Conservation (phyloP, 306 rosid genomes). For the Glycyrrhiza uralensis region DNA sequence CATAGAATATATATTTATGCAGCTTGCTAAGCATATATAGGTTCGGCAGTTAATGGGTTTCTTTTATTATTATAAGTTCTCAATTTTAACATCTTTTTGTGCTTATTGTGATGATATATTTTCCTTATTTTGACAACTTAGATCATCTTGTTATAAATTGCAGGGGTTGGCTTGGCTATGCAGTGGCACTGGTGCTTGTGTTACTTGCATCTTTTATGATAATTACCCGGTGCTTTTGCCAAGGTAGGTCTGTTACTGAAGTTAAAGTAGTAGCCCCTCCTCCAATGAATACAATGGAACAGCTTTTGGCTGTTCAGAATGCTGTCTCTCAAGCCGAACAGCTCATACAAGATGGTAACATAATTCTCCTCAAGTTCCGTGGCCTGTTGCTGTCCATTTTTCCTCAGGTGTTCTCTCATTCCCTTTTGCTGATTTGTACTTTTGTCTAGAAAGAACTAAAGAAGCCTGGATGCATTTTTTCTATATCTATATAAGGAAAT, state of each 20-base stretch:
- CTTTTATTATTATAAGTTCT: not conserved
- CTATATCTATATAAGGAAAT: too few relatives aligned
- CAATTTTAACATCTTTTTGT: not conserved
- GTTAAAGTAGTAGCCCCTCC: constrained; percentile 82
- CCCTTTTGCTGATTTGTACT: not conserved
- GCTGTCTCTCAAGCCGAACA: constrained; percentile 76
- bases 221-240: constrained; percentile 48
- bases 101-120: not conserved
- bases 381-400: constrained; percentile 70
- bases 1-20: not conserved
- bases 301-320: constrained; percentile 89
- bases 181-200: constrained; percentile 45
- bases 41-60: not conserved
- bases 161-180: constrained; percentile 88
- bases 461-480: not conserved
- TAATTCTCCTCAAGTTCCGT: constrained; percentile 79
- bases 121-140: constrained; percentile 9
- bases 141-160: constrained; percentile 17
- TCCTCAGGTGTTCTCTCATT: constrained; percentile 71
- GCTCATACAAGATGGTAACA: constrained; percentile 68
- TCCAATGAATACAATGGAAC: constrained; percentile 85
- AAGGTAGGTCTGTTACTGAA: constrained; percentile 52
- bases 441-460: not conserved
- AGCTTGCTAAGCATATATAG: not conserved
- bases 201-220: constrained; percentile 66